phyloP scores from a whole-genome alignment of 768 basidiomycete species.

The Leccinum uliginosum region DNA sequence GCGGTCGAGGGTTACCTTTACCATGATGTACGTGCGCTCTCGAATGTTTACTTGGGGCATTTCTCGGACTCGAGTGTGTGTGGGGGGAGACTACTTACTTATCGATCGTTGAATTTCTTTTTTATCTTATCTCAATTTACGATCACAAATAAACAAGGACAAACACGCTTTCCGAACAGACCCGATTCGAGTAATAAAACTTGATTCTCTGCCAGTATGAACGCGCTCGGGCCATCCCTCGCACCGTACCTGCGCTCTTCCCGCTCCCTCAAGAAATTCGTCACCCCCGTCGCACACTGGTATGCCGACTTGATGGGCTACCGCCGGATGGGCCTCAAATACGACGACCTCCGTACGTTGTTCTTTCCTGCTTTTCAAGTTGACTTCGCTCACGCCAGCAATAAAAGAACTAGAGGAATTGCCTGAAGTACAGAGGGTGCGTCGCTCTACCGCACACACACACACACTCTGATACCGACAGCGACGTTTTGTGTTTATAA shows the following conservation, averaged over 20 bases:
- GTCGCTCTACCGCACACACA: too few species aligned
- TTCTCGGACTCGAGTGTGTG: slow-evolving; percentile 42
- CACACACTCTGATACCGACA: too few species aligned
- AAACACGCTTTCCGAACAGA: slow-evolving; percentile 34
- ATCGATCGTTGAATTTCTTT: slow-evolving; percentile 5
- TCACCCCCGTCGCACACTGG: slow-evolving; percentile 79
- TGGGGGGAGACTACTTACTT: not conserved
- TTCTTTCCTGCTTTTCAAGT: slow-evolving; percentile 1
- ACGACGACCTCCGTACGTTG: slow-evolving; percentile 89
- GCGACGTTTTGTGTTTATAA: too few species aligned
- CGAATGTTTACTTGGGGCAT: slow-evolving; percentile 26
- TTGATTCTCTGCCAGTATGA: slow-evolving; percentile 15
- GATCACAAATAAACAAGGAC: slow-evolving; percentile 33
- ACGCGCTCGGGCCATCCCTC: slow-evolving; percentile 65
- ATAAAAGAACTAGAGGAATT: slow-evolving; percentile 71
- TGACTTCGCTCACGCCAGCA: not conserved
- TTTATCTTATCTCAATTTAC: slow-evolving; percentile 28
- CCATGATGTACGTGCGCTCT: slow-evolving; percentile 99
- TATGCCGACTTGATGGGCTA: slow-evolving; percentile 81
- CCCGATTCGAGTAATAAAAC: not conserved
- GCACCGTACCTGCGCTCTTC: slow-evolving; percentile 73
- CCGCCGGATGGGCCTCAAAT: slow-evolving; percentile 82
- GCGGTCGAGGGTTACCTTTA: slow-evolving; percentile 75
- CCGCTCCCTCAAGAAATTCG: slow-evolving; percentile 57
- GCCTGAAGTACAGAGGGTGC: slow-evolving; percentile 71